phyloP scores from a whole-genome alignment of 371 early-diverging fungal species.

The Mortierella sp. region DNA sequence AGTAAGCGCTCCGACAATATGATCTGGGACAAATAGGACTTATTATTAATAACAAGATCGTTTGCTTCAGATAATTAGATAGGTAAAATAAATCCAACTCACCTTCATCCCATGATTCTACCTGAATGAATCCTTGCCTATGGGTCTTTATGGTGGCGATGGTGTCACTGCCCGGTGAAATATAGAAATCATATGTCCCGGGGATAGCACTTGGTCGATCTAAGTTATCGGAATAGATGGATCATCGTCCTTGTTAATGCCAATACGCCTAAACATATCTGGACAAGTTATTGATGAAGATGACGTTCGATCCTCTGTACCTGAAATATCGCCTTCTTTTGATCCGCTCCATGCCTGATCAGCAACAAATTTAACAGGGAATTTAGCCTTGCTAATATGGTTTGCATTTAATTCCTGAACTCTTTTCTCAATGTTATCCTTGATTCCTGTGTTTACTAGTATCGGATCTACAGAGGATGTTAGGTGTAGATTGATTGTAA shows the following conservation, averaged over 20 bases:
- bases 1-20: slow-evolving; percentile 24
- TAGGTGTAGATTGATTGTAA: slow-evolving; percentile 36
- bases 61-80: neutral
- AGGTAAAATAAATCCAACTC: neutral
- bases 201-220: slow-evolving; percentile 34
- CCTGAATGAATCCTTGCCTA: slow-evolving; percentile 48
- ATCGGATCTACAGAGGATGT: slow-evolving; percentile 3
- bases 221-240: neutral
- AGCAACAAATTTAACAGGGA: neutral
- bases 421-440: slow-evolving; percentile 1
- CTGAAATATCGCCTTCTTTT: slow-evolving; percentile 20
- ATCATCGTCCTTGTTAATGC: neutral
- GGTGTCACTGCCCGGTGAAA: slow-evolving; percentile 28
- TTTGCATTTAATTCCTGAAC: slow-evolving; percentile 6
- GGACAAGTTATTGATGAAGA: neutral
- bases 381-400: neutral
- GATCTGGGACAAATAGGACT: slow-evolving; percentile 14
- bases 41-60: neutral
- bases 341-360: slow-evolving; percentile 32
- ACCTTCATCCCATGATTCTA: slow-evolving; percentile 52
- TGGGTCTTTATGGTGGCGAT: slow-evolving; percentile 43
- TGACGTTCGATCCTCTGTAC: neutral
- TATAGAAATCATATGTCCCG: slow-evolving; percentile 57
- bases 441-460: slow-evolving; percentile 5
- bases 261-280: neutral